These are phyloP conservation scores for Ceratocystis huliohia DNA, from an alignment of 2,329 filamentous ascomycete genomes.

Conservation along the genomic window DNA sequence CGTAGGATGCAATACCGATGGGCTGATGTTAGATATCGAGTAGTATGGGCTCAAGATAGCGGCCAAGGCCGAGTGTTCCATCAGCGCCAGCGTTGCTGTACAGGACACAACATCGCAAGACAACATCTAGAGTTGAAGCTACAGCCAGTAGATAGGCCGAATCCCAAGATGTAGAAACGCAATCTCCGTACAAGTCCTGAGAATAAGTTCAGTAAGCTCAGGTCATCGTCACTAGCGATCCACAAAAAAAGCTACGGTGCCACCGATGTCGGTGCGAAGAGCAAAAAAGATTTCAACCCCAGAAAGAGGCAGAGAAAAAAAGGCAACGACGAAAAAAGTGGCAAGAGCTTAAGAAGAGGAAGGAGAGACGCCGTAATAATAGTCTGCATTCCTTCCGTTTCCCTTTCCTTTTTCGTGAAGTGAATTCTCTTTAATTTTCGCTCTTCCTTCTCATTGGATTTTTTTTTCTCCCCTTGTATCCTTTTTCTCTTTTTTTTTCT, in stretches of 20 bases:
- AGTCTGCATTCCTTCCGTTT: neutral
- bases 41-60: neutral
- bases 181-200: neutral
- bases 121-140: too few relatives aligned
- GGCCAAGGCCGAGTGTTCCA: neutral
- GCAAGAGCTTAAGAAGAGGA: constrained; percentile 7
- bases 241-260: constrained; percentile 17
- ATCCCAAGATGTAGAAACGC: neutral
- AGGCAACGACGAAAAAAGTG: constrained; percentile 9
- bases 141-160: neutral
- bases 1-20: neutral
- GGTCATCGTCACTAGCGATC: constrained; percentile 9
- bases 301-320: constrained; percentile 18
- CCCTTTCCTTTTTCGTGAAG: constrained; percentile 10
- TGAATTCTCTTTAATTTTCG: constrained; percentile 10
- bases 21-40: neutral
- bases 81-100: neutral
- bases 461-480: constrained; percentile 11
- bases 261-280: constrained; percentile 20
- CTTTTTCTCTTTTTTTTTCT: constrained; percentile 17
- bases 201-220: neutral
- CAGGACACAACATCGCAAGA: neutral
- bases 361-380: constrained; percentile 1
- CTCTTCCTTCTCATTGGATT: constrained; percentile 13
- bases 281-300: constrained; percentile 4